phyloP scores from a whole-genome alignment of 345 rosid genomes.

The Acer campestre region DNA sequence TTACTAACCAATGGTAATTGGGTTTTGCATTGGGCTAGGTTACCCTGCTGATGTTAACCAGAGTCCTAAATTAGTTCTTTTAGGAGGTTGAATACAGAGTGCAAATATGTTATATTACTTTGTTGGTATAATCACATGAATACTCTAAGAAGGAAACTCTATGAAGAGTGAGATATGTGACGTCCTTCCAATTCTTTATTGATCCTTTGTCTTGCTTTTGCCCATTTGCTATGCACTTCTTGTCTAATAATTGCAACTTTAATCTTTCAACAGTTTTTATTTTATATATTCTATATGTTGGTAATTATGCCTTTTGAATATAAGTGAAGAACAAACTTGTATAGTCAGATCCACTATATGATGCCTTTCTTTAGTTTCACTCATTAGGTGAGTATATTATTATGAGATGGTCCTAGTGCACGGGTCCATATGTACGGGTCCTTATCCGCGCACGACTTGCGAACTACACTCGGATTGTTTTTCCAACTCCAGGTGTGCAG shows the following conservation, averaged over 20 bases:
- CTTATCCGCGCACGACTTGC: too few relatives aligned
- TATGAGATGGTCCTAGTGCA: too few relatives aligned
- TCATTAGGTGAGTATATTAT: neutral
- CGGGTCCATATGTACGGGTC: too few relatives aligned
- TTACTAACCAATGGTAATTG: conserved; percentile 1
- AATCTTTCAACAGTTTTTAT: too few relatives aligned
- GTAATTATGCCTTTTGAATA: neutral
- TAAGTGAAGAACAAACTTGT: neutral
- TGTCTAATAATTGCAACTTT: too few relatives aligned
- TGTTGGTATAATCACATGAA: neutral
- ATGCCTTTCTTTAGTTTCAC: neutral
- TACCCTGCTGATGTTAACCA: neutral
- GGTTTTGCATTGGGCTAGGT: neutral
- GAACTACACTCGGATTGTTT: too few relatives aligned
- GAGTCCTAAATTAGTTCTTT: neutral
- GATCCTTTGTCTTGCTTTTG: neutral
- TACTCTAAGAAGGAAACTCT: too few relatives aligned
- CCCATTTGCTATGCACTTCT: neutral
- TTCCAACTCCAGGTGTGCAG: too few relatives aligned
- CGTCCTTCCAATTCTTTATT: neutral
- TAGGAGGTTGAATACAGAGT: too few relatives aligned
- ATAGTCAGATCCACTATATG: neutral
- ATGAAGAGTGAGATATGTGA: neutral
- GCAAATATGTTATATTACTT: too few relatives aligned
- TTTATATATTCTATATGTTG: too few relatives aligned